Evolutionary conservation across 441 rosid species (phyloP).

Genomic region (Capsella rubella): DNA sequence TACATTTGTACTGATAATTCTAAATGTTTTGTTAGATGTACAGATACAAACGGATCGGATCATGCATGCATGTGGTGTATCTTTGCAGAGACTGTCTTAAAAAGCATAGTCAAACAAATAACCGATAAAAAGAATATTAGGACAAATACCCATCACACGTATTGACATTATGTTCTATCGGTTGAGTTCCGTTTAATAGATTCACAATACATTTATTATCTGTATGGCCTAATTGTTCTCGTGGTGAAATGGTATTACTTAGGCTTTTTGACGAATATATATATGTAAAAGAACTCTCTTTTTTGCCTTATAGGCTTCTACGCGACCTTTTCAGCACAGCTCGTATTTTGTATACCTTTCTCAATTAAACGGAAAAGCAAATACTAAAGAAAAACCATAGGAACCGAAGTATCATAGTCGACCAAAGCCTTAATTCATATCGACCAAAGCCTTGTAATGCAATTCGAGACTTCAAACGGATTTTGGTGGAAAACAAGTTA

Average conservation of each 20-base stretch:
- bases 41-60: slow-evolving; percentile 28
- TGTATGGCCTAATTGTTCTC: slow-evolving; percentile 6
- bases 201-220: slow-evolving; percentile 16
- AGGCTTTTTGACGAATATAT: neutral
- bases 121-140: slow-evolving; percentile 30
- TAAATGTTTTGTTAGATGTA: slow-evolving; percentile 33
- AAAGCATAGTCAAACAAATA: slow-evolving; percentile 40
- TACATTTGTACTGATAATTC: slow-evolving; percentile 31
- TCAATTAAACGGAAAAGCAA: neutral
- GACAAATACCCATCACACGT: slow-evolving; percentile 43
- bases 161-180: slow-evolving; percentile 40
- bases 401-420: neutral
- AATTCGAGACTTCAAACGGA: neutral
- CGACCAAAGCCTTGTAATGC: neutral
- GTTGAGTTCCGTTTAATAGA: slow-evolving; percentile 25
- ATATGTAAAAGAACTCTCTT: neutral
- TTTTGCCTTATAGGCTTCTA: neutral
- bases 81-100: slow-evolving; percentile 26
- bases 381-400: neutral
- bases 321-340: neutral
- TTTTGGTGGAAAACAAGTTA: neutral
- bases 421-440: neutral
- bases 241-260: neutral
- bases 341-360: neutral
- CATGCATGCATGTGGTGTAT: slow-evolving; percentile 27